Conservation (phyloP, 2,329 filamentous ascomycete species). For the Fusarium nematophilum region DNA sequence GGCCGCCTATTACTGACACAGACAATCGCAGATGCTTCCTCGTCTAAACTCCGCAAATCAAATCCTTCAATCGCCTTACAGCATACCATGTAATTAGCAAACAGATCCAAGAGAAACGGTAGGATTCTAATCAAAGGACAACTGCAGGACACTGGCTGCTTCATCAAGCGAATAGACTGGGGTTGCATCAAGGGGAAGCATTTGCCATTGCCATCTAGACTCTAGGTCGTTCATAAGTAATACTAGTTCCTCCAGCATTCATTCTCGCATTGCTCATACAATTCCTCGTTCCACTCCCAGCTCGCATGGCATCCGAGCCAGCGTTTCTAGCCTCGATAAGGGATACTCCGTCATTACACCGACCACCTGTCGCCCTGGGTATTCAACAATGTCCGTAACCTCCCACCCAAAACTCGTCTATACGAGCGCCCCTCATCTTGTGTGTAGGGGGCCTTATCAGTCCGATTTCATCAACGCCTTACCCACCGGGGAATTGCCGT, state of each 20-base stretch:
- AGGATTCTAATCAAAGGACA: no score
- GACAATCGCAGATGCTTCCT: no score
- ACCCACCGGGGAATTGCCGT: conserved; percentile 28
- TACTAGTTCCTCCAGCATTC: conserved; percentile 14
- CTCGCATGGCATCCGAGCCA: conserved; percentile 14
- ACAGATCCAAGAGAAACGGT: no score
- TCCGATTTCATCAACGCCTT: conserved; percentile 38
- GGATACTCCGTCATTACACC: conserved; percentile 32
- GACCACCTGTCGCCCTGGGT: conserved; percentile 25
- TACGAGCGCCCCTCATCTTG: conserved; percentile 14
- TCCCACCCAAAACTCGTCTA: conserved; percentile 12
- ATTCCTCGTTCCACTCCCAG: conserved; percentile 3
- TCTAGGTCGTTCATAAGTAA: conserved; percentile 10
- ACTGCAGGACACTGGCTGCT: neutral
- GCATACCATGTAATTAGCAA: no score
- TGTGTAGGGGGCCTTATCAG: conserved; percentile 8
- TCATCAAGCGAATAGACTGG: neutral
- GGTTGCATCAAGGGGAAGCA: neutral
- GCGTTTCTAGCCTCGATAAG: conserved; percentile 22
- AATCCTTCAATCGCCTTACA: no score
- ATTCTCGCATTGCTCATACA: conserved; percentile 39
- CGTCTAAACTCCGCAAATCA: no score
- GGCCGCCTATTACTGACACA: neutral
- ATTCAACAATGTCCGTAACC: conserved; percentile 31
- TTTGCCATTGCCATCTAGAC: conserved; percentile 7